Base-by-base conservation (phyloP, 2,329 filamentous ascomycete species). In the Bipolaris zeicola region DNA sequence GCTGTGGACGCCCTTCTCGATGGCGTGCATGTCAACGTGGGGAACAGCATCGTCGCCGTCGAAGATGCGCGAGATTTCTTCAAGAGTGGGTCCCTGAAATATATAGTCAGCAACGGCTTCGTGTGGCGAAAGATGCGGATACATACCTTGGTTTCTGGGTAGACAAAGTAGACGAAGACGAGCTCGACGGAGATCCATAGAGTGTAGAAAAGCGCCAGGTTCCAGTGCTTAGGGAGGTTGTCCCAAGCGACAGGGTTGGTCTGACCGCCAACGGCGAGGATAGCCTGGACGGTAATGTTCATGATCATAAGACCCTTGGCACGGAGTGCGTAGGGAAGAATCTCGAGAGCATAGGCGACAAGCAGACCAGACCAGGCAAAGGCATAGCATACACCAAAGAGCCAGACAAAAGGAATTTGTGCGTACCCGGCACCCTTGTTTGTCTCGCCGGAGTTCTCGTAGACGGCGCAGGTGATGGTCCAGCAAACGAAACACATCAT, bases 11-110 rank as follows among this genome's bases (percentile, higher is more conserved):
- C 66, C 66, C 45, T 60, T 59, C 47, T 69, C 68, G 20, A 71
- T 58, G 13, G 63, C 60, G 31, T 65, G 59, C 50, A 71, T 57
- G 44, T 66, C 57, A 26, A 70, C 54, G 13, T 69, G 62, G 6
- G 68, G 68, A 54, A 74, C 71, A 16, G 83, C 84, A 26, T 81
- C 77, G 13, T 85, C 81, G 18, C 87, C 88, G 62, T 90, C 87
- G 65, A 90, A 90, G 70, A 90, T 88, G 63, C 83, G 83, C 50
- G 87, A 84, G 61, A 89, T 83, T 71, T 89, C 86, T 71, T 90
- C 88, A 0, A 90, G 84, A 1, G 87, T 89, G 0, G 86, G 86
- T 2, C 87, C 87, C 68, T 53, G 5, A n/a, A 6, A 11, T n/a
- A 26, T 16, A n/a, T 7, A 5, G 34, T 52, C 24, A 48, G 42